Evolutionary conservation across 768 basidiomycete species (phyloP), one percentile per base, ranked within the genome.

Genomic region (Asterophora lycoperdoides): DNA sequence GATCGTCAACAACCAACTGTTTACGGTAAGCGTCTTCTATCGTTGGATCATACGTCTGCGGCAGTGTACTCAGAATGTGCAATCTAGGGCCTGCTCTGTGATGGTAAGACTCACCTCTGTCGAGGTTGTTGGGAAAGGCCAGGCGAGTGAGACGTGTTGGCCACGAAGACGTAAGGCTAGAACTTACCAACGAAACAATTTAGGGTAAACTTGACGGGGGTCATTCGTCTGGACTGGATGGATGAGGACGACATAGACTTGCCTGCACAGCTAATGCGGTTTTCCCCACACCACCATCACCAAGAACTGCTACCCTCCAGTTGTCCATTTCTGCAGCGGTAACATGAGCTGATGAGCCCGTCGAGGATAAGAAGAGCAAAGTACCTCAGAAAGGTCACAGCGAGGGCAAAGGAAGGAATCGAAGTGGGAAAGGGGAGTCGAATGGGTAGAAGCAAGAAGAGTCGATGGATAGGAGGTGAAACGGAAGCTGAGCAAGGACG

Each of bases 21-120:
- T 94, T 95, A 61, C 93, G 81, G 71, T 97, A 96, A 54, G 93
- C 93, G 67, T 96, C 93, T 72, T 97, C 93, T 81, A 97, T 97
- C 59, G 93, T 97, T 49, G 93, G 93, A 73, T 97, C 93, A 68
- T 97, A 97, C 44, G 92, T 92, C 91, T 95, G 48, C 34, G 3
- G 20, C 45, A 46, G 53, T 40, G 55, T 37, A 57, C 20, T 51
- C 49, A 34, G 23, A 50, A 53, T 56, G 38, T 61, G 53, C 51
- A 46, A 44, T 39, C 48, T 23, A 46, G 44, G 41, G 36, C 20
- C 43, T 19, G 43, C 45, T 17, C n/a, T n/a, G n/a, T n/a, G n/a
- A n/a, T n/a, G n/a, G 8, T 26, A 35, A 37, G 33, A 59, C 73
- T 42, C 49, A 85, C 86, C 74, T 87, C 84, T 87, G 63, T 49